These are phyloP conservation scores for Daldinia sp. DNA, from an alignment of 2,329 filamentous ascomycete species.

Conservation along the genomic window DNA sequence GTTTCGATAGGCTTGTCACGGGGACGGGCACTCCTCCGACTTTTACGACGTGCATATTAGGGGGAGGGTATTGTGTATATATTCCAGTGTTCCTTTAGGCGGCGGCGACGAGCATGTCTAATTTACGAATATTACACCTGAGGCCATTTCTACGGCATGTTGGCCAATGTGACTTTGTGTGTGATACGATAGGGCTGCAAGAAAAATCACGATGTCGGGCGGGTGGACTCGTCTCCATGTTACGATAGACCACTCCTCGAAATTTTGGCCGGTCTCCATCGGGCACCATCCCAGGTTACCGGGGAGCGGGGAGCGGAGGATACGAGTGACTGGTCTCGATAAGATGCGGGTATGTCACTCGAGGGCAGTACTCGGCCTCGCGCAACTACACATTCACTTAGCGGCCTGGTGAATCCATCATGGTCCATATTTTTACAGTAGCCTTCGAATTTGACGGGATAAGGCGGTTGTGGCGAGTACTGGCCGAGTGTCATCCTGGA, in stretches of 20 bases:
- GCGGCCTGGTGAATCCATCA: neutral
- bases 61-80: neutral
- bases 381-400: conserved; percentile 15
- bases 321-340: conserved; percentile 32
- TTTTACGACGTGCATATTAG: conserved; percentile 11
- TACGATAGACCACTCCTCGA: conserved; percentile 18
- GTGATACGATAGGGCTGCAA: neutral
- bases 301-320: conserved; percentile 38
- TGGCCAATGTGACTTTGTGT: neutral
- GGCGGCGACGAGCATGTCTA: neutral
- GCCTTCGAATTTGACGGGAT: conserved; percentile 5
- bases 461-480: conserved; percentile 29
- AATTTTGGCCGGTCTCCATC: conserved; percentile 19
- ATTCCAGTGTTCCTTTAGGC: neutral
- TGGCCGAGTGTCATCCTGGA: conserved; percentile 38
- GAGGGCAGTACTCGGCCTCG: conserved; percentile 19
- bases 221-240: conserved; percentile 6
- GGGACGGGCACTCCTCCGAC: conserved; percentile 10
- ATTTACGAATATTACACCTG: neutral
- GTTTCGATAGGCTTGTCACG: conserved; percentile 1
- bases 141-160: neutral
- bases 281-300: conserved; percentile 28
- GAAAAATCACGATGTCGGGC: conserved; percentile 1
- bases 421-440: conserved; percentile 13
- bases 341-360: conserved; percentile 37